phyloP scores from a whole-genome alignment of 257 asterid genomes.

The Solanum tarijense region DNA sequence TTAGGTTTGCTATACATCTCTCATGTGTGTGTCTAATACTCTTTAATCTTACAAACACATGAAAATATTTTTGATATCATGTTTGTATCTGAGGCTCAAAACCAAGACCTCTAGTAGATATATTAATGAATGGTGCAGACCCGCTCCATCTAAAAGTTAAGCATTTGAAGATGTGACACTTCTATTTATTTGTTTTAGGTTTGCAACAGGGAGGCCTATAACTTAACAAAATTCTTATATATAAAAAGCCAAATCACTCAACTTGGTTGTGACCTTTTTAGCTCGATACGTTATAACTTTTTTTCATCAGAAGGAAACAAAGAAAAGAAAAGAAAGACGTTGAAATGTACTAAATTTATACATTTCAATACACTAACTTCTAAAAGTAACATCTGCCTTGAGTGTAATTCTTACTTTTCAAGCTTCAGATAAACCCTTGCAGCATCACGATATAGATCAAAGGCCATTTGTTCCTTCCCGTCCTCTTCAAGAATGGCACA shows the following conservation, averaged over 20 bases:
- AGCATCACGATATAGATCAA: slow-evolving; percentile 88
- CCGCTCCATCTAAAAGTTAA: not conserved
- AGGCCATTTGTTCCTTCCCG: slow-evolving; percentile 95
- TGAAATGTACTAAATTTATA: not conserved
- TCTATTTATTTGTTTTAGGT: not conserved
- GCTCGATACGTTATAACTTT: not conserved
- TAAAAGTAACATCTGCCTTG: not conserved
- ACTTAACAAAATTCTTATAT: not conserved
- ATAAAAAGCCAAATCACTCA: not conserved
- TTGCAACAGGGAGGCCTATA: not conserved
- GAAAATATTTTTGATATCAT: not conserved
- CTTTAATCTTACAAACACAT: not conserved
- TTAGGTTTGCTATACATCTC: not conserved
- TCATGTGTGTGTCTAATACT: not conserved
- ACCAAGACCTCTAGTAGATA: not conserved
- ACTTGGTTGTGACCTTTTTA: not conserved
- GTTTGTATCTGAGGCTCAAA: not conserved
- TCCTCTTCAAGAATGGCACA: slow-evolving; percentile 82
- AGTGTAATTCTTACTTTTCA: slow-evolving; percentile 59
- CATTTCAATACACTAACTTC: not conserved
- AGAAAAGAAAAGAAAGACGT: not conserved
- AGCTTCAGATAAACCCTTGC: slow-evolving; percentile 72
- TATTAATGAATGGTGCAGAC: not conserved
- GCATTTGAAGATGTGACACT: not conserved
- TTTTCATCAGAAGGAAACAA: not conserved